Evolutionary conservation across 2,329 filamentous ascomycete species (phyloP).

Genomic region (Nectriaceae sp.): DNA sequence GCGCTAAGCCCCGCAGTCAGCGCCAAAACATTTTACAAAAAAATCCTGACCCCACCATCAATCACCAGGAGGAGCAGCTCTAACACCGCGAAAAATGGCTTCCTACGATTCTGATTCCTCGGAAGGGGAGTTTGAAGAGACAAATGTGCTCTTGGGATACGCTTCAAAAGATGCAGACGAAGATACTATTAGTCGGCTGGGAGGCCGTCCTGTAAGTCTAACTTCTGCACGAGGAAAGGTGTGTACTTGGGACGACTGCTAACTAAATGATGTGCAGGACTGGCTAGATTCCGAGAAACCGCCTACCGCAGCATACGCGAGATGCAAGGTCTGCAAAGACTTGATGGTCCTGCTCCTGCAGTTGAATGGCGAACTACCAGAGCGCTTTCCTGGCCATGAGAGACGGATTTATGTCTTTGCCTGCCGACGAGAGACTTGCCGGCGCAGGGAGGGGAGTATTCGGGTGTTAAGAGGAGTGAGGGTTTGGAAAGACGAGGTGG

Average conservation of each 20-base stretch:
- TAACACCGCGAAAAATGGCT: conserved; percentile 49
- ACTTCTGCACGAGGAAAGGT: background rate
- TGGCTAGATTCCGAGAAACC: conserved; percentile 77
- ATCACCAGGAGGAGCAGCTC: conserved; percentile 16
- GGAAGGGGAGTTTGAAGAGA: conserved; percentile 72
- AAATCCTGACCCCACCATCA: conserved; percentile 44
- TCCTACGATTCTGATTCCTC: conserved; percentile 87
- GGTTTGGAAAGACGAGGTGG: conserved; percentile 45
- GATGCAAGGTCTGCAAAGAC: conserved; percentile 84
- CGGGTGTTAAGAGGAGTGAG: conserved; percentile 72
- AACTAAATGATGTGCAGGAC: conserved; percentile 55
- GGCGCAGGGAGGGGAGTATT: conserved; percentile 80
- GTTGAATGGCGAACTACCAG: conserved; percentile 86
- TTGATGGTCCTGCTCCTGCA: conserved; percentile 85
- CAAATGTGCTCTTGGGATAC: conserved; percentile 88
- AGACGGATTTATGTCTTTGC: conserved; percentile 84
- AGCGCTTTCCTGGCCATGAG: conserved; percentile 84
- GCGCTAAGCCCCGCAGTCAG: conserved; percentile 33
- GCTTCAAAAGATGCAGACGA: conserved; percentile 77
- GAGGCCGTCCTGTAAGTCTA: conserved; percentile 76
- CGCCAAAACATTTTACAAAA: conserved; percentile 32
- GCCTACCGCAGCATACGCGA: conserved; percentile 75
- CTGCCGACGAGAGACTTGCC: conserved; percentile 77
- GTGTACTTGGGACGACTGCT: too few species aligned
- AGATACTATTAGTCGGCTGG: conserved; percentile 85